Percentiles rank a stretch among this genome's conserved stretches.
Evolutionary conservation across 2,329 filamentous ascomycete species (phyloP).

Genomic region (Myriosclerotinia duriaeana): DNA sequence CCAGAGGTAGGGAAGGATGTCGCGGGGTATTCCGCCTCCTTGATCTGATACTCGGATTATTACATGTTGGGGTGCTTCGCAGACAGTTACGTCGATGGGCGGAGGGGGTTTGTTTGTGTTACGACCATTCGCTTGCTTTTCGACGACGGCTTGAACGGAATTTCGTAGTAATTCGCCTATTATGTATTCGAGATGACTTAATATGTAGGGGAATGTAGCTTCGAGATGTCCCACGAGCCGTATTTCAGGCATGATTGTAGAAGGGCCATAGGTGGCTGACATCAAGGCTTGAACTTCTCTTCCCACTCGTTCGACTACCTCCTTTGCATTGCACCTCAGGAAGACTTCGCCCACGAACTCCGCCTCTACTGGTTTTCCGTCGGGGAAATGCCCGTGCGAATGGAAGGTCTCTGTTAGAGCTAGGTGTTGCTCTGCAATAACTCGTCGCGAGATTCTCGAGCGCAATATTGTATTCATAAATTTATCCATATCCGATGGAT

Average conservation of each 20-base stretch:
- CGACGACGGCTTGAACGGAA: constrained; percentile 88
- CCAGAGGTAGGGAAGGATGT: constrained; percentile 88
- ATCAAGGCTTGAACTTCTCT: constrained; percentile 73
- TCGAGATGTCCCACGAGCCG: constrained; percentile 79
- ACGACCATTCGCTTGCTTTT: constrained; percentile 56
- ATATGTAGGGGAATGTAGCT: constrained; percentile 93
- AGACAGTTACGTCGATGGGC: constrained; percentile 90
- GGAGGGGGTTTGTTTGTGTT: constrained; percentile 52
- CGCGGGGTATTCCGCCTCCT: constrained; percentile 84
- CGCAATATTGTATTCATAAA: constrained; percentile 94
- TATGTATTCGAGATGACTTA: constrained; percentile 95
- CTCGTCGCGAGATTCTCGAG: constrained; percentile 89
- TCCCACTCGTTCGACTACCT: constrained; percentile 83
- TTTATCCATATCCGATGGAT: constrained; percentile 76
- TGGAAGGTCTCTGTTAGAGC: constrained; percentile 93
- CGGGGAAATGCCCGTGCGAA: constrained; percentile 83
- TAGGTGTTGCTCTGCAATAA: constrained; percentile 96
- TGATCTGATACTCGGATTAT: constrained; percentile 96
- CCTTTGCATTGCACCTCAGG: constrained; percentile 84
- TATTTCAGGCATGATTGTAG: constrained; percentile 75
- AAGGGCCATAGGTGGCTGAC: constrained; percentile 69
- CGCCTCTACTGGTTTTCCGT: constrained; percentile 57
- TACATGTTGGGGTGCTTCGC: constrained; percentile 90
- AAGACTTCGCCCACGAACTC: constrained; percentile 97
- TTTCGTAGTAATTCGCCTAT: constrained; percentile 93